Evolutionary conservation across 768 basidiomycete genomes (phyloP).

Genomic region (Megacollybia marginata): DNA sequence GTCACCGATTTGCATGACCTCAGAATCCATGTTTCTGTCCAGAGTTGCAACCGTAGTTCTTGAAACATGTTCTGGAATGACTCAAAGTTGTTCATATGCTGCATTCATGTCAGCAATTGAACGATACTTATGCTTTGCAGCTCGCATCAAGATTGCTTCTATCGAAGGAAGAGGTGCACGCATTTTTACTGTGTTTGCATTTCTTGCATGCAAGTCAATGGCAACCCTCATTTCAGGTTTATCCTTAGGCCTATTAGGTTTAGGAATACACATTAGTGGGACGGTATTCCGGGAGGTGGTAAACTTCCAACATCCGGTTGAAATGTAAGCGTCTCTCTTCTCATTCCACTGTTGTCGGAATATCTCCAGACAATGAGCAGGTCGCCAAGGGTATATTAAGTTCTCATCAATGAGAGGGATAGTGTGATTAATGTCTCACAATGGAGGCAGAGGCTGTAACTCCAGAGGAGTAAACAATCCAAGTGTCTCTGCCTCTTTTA

Average conservation of each 20-base stretch:
- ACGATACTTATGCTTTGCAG: conserved; percentile 10
- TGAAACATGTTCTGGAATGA: conserved; percentile 22
- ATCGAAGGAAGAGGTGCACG: conserved; percentile 19
- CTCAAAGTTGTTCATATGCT: conserved; percentile 30
- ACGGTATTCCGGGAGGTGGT: conserved; percentile 22
- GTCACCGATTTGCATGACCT: conserved; percentile 24
- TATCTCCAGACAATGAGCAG: conserved; percentile 29
- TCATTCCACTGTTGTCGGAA: conserved; percentile 20
- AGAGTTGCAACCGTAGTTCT: conserved; percentile 24
- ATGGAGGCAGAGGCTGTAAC: conserved; percentile 25
- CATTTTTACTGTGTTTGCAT: conserved; percentile 27
- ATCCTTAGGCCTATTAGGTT: conserved; percentile 15
- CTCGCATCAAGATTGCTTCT: conserved; percentile 15
- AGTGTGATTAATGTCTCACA: conserved; percentile 31
- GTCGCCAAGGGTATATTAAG: conserved; percentile 23
- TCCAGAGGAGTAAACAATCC: conserved; percentile 15
- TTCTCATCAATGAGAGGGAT: conserved; percentile 32
- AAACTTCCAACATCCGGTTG: conserved; percentile 21
- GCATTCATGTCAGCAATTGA: conserved; percentile 26
- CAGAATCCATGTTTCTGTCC: conserved; percentile 36
- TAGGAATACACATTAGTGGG: conserved; percentile 25
- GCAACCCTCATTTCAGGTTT: conserved; percentile 18
- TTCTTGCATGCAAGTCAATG: conserved; percentile 23
- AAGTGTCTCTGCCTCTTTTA: conserved; percentile 12
- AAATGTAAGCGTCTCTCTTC: conserved; percentile 21